Evolutionary conservation across 1,284 basidiomycete species (phyloP).

Genomic region (Papiliotrema fonsecae): DNA sequence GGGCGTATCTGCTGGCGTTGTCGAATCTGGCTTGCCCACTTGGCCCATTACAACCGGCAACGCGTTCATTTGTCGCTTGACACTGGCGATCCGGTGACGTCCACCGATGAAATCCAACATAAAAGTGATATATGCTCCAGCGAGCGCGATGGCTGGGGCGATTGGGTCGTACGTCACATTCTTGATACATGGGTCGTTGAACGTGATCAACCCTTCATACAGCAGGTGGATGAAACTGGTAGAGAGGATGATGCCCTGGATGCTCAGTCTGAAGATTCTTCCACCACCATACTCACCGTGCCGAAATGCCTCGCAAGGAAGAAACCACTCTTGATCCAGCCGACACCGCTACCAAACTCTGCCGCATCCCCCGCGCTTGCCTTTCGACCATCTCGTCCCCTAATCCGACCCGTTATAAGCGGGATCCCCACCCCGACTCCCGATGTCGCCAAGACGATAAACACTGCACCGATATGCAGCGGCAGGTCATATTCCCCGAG

Average conservation of each 20-base stretch:
- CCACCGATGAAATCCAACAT: slow-evolving; percentile 43
- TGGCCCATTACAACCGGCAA: background rate
- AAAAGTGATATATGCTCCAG: slow-evolving; percentile 33
- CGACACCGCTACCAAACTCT: slow-evolving; percentile 17
- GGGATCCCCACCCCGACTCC: slow-evolving; percentile 43
- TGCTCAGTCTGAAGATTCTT: no score
- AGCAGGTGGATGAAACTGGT: slow-evolving; percentile 51
- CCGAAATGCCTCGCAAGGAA: slow-evolving; percentile 45
- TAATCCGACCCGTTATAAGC: slow-evolving; percentile 24
- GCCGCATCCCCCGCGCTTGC: slow-evolving; percentile 1
- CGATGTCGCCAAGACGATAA: slow-evolving; percentile 45
- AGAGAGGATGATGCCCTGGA: slow-evolving; percentile 46
- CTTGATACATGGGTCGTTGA: slow-evolving; percentile 46
- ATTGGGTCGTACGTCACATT: slow-evolving; percentile 48
- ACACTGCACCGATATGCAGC: slow-evolving; percentile 49
- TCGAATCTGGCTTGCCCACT: no score
- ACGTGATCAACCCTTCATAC: slow-evolving; percentile 47
- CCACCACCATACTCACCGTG: slow-evolving; percentile 4
- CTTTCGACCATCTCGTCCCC: slow-evolving; percentile 2
- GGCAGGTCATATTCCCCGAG: slow-evolving; percentile 41
- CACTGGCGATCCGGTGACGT: slow-evolving; percentile 10
- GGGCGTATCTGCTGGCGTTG: background rate
- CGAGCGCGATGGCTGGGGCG: slow-evolving; percentile 46
- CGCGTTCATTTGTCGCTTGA: background rate
- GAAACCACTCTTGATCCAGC: slow-evolving; percentile 32